Base-by-base conservation (phyloP, 2,329 filamentous ascomycete genomes). In the Leptographium lundbergii region DNA sequence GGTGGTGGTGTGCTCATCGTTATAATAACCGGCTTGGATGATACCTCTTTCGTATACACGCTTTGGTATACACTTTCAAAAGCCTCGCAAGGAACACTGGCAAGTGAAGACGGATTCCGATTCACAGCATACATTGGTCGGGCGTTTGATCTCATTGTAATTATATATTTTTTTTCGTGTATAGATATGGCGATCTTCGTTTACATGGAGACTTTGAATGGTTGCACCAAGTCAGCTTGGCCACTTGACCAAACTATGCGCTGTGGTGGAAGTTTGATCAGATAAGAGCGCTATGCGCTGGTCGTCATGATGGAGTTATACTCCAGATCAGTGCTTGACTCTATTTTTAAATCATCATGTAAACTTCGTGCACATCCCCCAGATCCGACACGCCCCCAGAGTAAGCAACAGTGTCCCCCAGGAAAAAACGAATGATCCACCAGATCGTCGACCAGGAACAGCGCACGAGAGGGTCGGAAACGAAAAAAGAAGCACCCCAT, bases 301-400 rank as follows among this genome's bases (percentile, higher is more conserved):
- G 67, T 80, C 77, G 71, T 75, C 71, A 71, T 66, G 63, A 66
- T 66, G 68, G 67, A 66, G 66, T 14, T 70, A 70, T 70, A 67
- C 67, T 63, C 62, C 65, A 45, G 81, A 83, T 96, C 89, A 88
- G 91, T 89, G 91, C 91, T 96, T 96, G 91, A 96, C 91, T 96
- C 91, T 95, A 91, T 91, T 78, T 84, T 87, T 81, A 78, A 86
- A 83, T 96, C 91, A 96, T 96, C 91, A 96, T 81, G 67, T 86
- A 75, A 81, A 81, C 81, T 17, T 87, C 82, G 5, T 22, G 56
- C 56, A 56, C 39, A 22, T n/a, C 10, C 52, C 29, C 27, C 51
- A 34, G 27, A 19, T 2, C 48, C 48, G 17, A 14, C 45, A 19
- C 22, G 24, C 48, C 48, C 56, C 24, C 42, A 47, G 24, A 54